Evolutionary conservation across 2,329 filamentous ascomycete species (phyloP).

Genomic region (Lecanicillium sp.): DNA sequence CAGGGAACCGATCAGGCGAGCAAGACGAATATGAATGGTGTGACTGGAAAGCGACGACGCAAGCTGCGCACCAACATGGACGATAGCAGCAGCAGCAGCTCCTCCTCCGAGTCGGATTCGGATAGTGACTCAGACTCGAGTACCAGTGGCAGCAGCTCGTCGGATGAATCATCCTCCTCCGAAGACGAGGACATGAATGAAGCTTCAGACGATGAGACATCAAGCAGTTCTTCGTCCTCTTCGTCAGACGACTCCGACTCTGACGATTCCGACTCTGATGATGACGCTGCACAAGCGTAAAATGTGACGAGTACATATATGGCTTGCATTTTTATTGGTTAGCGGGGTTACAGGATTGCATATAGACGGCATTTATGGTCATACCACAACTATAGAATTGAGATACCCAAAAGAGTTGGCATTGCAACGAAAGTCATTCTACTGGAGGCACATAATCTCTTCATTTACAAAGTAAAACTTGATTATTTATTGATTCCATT

Average conservation of each 20-base stretch:
- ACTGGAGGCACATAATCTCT: slow-evolving; percentile 3
- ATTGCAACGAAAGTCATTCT: neutral
- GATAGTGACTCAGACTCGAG: slow-evolving; percentile 20
- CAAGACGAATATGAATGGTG: slow-evolving; percentile 36
- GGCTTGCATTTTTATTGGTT: too few relatives aligned
- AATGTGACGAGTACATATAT: slow-evolving; percentile 6
- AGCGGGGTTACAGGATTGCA: slow-evolving; percentile 6
- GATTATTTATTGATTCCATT: neutral
- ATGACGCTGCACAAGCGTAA: slow-evolving; percentile 13
- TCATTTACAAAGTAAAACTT: slow-evolving; percentile 3
- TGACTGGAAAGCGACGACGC: slow-evolving; percentile 39
- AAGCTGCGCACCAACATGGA: slow-evolving; percentile 43
- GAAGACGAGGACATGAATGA: slow-evolving; percentile 16
- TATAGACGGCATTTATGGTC: slow-evolving; percentile 13
- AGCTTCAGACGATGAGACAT: slow-evolving; percentile 21
- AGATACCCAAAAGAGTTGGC: slow-evolving; percentile 4
- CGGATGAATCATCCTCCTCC: slow-evolving; percentile 17
- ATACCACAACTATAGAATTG: slow-evolving; percentile 2
- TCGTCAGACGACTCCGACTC: slow-evolving; percentile 29
- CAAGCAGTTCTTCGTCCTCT: slow-evolving; percentile 34
- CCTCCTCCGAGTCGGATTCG: slow-evolving; percentile 26
- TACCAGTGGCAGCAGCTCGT: slow-evolving; percentile 7
- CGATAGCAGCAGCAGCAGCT: slow-evolving; percentile 28
- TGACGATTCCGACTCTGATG: slow-evolving; percentile 26
- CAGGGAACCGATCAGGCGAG: slow-evolving; percentile 24